Evolutionary conservation across 805 yeast genomes (phyloP), one percentile per base, ranked within the genome.

Genomic region (Wickerhamiella shivajii): DNA sequence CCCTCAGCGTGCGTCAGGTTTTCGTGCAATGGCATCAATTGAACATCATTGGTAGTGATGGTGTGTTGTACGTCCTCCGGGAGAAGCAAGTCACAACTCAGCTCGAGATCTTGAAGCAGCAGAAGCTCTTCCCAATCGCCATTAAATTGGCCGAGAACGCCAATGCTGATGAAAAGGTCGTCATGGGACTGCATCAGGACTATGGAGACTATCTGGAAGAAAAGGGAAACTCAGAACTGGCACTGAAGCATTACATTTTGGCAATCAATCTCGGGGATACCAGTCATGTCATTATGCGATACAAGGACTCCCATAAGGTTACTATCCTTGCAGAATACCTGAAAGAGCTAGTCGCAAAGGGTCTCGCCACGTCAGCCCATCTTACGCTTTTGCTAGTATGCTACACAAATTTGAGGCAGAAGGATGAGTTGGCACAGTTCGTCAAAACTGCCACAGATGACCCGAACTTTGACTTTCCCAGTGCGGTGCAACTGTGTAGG

Each of bases 311-410:
- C 14, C 71, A 79, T 5, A 75, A 77, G 37, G 77, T 81, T 1
- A 58, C 61, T 18, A 69, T 69, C 39, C 56, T 85, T 45, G 66
- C 81, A 0, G 59, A 60, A 26, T 84, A 77, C 42, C 56, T 84
- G 21, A 72, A 71, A 50, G 66, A 66, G 9, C 59, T 84, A 42
- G 61, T 77, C 34, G 64, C 64, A 6, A 52, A 62, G 27, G 64
- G 66, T 2, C 43, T 65, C 10, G 74, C 93, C 0, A 68, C 69
- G n/a, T 63, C 70, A 19, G 92, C 84, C 48, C 96, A 87, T 52
- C 66, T 83, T 5, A 84, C 94, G 0, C 55, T 87, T 17, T 59
- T 85, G 25, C 54, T 85, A 17, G 77, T 87, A 39, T 73, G 87
- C 31, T 74, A 77, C 46, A 79, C 93, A 39, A 83, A 84, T 47